phyloP scores from a whole-genome alignment of 352 stramenopile species.

The Plasmopara halstedii region DNA sequence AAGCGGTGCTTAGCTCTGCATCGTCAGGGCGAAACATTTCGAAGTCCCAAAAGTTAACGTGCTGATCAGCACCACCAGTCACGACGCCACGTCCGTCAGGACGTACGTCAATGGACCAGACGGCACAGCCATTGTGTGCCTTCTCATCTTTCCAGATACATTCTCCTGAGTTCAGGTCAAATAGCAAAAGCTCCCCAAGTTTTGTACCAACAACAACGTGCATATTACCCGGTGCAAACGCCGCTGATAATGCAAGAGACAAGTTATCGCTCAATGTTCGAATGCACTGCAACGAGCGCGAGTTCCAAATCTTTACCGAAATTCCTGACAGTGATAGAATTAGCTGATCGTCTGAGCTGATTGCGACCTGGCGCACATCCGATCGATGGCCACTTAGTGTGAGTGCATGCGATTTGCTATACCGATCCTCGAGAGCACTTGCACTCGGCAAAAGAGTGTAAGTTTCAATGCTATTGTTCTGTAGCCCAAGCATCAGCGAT shows the following conservation, averaged over 20 bases:
- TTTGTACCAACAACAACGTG: conserved; percentile 97
- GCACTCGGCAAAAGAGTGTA: conserved; percentile 62
- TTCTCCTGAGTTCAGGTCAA: conserved; percentile 95
- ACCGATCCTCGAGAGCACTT: conserved; percentile 56
- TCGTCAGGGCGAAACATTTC: conserved; percentile 75
- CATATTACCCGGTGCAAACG: conserved; percentile 95
- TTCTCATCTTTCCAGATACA: conserved; percentile 83
- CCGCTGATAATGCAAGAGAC: conserved; percentile 87
- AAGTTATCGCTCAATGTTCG: conserved; percentile 78
- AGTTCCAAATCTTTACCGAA: conserved; percentile 91
- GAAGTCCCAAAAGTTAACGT: conserved; percentile 99
- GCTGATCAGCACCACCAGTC: conserved; percentile 95
- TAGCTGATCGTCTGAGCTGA: conserved; percentile 87
- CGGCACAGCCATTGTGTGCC: conserved; percentile 88
- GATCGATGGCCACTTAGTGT: conserved; percentile 86
- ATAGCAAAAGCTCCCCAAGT: conserved; percentile 89
- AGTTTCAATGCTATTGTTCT: conserved; percentile 90
- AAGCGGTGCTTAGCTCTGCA: conserved; percentile 25
- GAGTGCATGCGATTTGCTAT: conserved; percentile 56
- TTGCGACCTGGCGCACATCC: conserved; percentile 83
- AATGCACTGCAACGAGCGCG: conserved; percentile 85
- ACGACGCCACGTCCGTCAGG: conserved; percentile 88
- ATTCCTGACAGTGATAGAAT: conserved; percentile 83
- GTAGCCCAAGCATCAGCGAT: conserved; percentile 79
- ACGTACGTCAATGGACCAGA: conserved; percentile 96